Evolutionary conservation across 768 basidiomycete genomes (phyloP), one percentile per base, ranked within the genome.

Genomic region (Clitopilus passeckerianus): DNA sequence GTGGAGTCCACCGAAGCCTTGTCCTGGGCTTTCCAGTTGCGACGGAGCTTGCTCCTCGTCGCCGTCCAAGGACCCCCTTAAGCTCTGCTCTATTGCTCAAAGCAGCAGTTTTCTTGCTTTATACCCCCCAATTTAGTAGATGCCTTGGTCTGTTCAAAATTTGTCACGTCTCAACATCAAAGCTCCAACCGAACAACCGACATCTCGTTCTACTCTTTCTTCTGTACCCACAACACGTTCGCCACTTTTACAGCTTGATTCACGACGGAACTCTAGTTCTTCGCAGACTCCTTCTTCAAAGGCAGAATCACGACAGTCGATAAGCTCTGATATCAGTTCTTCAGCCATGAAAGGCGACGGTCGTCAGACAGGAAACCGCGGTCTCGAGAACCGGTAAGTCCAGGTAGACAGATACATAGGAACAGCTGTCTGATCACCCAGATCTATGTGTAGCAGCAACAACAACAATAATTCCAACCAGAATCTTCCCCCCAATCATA

Each of bases 81-180:
- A 56, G 22, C 24, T 33, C 27, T 56, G 58, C 59, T 70, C 65
- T 62, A 61, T 55, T 65, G 63, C 66, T 64, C 62, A 56, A 67
- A 65, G 43, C 63, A 56, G 52, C 66, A 56, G 27, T 59, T 61
- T 59, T 66, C 65, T 54, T 64, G 55, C 55, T 61, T 7, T 64
- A 55, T 62, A 67, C 58, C 35, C 46, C 12, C 12, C 1, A 12
- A 5, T 50, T 50, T 50, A n/a, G 46, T 50, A 50, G n/a, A 50
- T 50, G 46, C 18, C 6, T 18, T 50, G 46, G 46, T 50, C 46
- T 50, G 46, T 18, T 50, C 46, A 50, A 23, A 22, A n/a, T 50
- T 50, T 23, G 46, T 50, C 46, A 50, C 16, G 20, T 5, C 46
- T n/a, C 16, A 23, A 20, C 46, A 50, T 46, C 57, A 61, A 63